A percentile compares a stretch with the other conserved stretches of the same genome.
phyloP scores from a whole-genome alignment of 2,329 filamentous ascomycete species.

The Colletotrichum chrysophilum region DNA sequence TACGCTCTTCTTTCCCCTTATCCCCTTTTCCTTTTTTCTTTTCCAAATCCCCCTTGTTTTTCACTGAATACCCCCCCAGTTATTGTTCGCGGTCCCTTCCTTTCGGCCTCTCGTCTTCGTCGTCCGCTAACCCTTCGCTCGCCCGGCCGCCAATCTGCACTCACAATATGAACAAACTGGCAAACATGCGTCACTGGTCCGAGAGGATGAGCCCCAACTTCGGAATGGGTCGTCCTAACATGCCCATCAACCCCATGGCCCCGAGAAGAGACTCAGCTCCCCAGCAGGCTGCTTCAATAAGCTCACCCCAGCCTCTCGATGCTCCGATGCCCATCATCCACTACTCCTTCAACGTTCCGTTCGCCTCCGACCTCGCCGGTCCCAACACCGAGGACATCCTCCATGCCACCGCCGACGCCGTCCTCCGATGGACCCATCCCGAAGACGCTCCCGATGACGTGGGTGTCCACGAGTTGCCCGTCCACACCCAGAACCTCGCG shows the following conservation, averaged over 20 bases:
- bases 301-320: conserved; percentile 75
- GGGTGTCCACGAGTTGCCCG: conserved; percentile 87
- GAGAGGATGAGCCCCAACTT: conserved; percentile 74
- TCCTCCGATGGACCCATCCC: conserved; percentile 92
- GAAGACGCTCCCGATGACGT: conserved; percentile 85
- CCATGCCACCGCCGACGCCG: conserved; percentile 86
- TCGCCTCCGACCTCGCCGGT: conserved; percentile 88
- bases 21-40: conserved; percentile 29
- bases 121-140: conserved; percentile 25
- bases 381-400: conserved; percentile 95
- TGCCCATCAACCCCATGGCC: conserved; percentile 61
- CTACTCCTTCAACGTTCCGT: conserved; percentile 96
- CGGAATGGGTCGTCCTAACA: conserved; percentile 64
- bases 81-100: conserved; percentile 13
- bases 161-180: conserved; percentile 71
- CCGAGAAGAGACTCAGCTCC: conserved; percentile 62
- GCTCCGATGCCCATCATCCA: conserved; percentile 69
- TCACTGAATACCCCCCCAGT: conserved; percentile 7
- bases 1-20: conserved; percentile 26
- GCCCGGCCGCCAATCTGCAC: conserved; percentile 30
- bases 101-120: conserved; percentile 25
- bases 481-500: conserved; percentile 86
- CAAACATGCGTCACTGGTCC: conserved; percentile 75
- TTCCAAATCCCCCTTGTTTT: conserved; percentile 22
- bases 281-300: conserved; percentile 59